Base-by-base conservation (phyloP, 2,329 filamentous ascomycete species). In the Nigrospora osmanthi region DNA sequence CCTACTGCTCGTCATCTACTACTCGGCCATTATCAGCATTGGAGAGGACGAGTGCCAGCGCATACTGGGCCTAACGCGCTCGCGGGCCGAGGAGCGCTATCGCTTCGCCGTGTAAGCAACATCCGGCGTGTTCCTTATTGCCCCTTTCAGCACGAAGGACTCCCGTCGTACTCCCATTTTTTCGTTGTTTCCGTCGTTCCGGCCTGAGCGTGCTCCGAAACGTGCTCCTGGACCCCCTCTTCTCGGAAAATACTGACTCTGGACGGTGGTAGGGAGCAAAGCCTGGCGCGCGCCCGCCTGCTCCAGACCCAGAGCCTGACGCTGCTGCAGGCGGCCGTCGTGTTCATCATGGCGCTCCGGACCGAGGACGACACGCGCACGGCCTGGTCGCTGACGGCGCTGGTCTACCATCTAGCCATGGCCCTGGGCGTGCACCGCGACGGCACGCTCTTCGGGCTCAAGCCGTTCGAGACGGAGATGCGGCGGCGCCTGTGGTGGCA, bases 361-460 rank as follows among this genome's bases (percentile, higher is more conserved):
- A 41, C 32, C 15, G 39, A 41, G 11, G 39, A 41, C n/a, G 39
- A 41, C 14, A 33, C 39, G 5, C 39, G 39, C 16, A 41, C 39
- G 16, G 31, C 31, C 13, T 41, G 39, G 39, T 41, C 39, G 12
- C 31, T 41, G 16, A 33, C 39, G 16, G 17, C 39, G 11, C 39
- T 41, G 16, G n/a, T 41, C 14, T 41, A 41, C 9, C 39, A 41
- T 6, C 32, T 33, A 3, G 39, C 39, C 9, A 31, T 34, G 16
- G 34, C 39, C 3, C 23, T 39, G 42, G 42, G 42, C 31, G 14
- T 44, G 36, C 42, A 44, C n/a, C 36, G 35, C 15, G 38, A 38
- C 23, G 43, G 43, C 9, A 44, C 31, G 19, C 43, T 30, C 12
- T 45, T 45, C 41, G 39, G 39, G 31, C 39, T 41, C 11, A 34